Conservation (phyloP, 176 grass and related monocot genomes). For the maize (Zea mays) region Zm-B73-REFERENCE-NAM-5.0 NC_050103.1:29070501-29071000, state of each 20-base stretch:
- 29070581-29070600: background rate
- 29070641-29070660: constrained; percentile 9
- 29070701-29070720: too few relatives aligned
- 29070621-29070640: background rate
- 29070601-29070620: constrained; percentile 13
- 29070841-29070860: background rate
- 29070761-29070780: background rate
- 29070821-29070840: background rate
- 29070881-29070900: constrained; percentile 29
- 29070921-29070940: constrained; percentile 22
- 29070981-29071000: constrained; percentile 18
- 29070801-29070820: background rate
- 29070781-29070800: constrained; percentile 25
- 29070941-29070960: constrained; percentile 35
- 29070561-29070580: background rate
- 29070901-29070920: background rate
- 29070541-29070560: constrained; percentile 13
- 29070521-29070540: background rate
- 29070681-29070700: background rate
- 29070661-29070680: background rate
- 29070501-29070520: background rate
- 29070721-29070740: background rate
- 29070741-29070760: constrained; percentile 10
- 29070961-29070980: constrained; percentile 63
- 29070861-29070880: constrained; percentile 7